Evolutionary conservation across 768 basidiomycete genomes (phyloP).

Genomic region (Galerina sulciceps): DNA sequence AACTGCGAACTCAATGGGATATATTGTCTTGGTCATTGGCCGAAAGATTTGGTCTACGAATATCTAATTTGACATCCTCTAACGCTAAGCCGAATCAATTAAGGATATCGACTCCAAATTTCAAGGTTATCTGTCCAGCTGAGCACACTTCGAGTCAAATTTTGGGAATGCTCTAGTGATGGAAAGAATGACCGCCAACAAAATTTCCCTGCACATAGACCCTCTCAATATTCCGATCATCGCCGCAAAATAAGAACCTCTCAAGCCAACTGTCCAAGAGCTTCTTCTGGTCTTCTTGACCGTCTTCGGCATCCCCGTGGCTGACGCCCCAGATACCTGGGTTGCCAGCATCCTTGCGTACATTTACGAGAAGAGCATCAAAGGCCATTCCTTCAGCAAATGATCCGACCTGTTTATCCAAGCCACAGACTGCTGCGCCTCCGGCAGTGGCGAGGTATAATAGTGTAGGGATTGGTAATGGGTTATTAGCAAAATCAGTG

Average conservation of each 20-base stretch:
- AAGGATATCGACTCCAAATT: too few species aligned
- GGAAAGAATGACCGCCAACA: slow-evolving; percentile 67
- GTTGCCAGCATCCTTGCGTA: slow-evolving; percentile 55
- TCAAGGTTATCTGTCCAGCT: too few species aligned
- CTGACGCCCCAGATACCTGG: slow-evolving; percentile 46
- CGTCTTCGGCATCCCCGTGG: neutral
- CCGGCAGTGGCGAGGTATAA: slow-evolving; percentile 92
- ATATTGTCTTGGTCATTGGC: too few species aligned
- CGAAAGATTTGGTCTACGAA: too few species aligned
- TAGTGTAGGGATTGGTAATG: slow-evolving; percentile 74
- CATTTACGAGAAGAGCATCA: slow-evolving; percentile 81
- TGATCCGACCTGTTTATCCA: slow-evolving; percentile 73
- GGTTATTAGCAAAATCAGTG: slow-evolving; percentile 53
- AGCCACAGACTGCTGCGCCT: slow-evolving; percentile 81
- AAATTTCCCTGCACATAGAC: slow-evolving; percentile 85
- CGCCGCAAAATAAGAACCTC: slow-evolving; percentile 85
- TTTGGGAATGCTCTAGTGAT: neutral
- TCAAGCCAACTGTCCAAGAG: slow-evolving; percentile 69
- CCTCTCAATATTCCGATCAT: slow-evolving; percentile 78
- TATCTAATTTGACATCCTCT: too few species aligned
- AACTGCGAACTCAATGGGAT: too few species aligned
- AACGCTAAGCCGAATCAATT: too few species aligned
- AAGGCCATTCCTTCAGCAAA: slow-evolving; percentile 85
- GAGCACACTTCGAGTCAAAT: too few species aligned
- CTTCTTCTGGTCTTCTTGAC: slow-evolving; percentile 27